A percentile compares a stretch with the other conserved stretches of the same genome.
Conservation (phyloP, 495 filamentous ascomycete genomes). For the Physcia stellaris region DNA sequence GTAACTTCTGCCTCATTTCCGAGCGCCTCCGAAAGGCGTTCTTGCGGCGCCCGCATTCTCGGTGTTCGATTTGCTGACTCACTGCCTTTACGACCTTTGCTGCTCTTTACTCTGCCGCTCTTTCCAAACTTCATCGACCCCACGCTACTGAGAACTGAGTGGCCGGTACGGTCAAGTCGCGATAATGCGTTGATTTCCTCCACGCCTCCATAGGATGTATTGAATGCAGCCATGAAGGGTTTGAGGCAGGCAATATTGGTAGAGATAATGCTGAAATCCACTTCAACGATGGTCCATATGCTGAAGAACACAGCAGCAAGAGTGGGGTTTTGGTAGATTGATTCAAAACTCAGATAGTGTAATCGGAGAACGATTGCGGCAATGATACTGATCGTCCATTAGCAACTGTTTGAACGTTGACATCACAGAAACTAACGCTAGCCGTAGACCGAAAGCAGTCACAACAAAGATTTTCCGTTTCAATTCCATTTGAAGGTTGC, state of each 20-base stretch:
- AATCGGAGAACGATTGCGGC: slow-evolving; percentile 15
- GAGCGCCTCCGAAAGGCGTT: too few species aligned
- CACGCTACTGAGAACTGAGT: not conserved
- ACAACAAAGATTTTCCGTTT: slow-evolving; percentile 23
- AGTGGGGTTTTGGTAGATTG: slow-evolving; percentile 23
- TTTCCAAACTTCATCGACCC: not conserved
- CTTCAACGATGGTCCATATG: slow-evolving; percentile 30
- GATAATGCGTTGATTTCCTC: slow-evolving; percentile 2
- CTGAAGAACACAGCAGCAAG: slow-evolving; percentile 23
- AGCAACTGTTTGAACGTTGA: not conserved
- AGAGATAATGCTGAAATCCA: slow-evolving; percentile 34
- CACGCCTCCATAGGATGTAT: slow-evolving; percentile 3
- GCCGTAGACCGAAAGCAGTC: slow-evolving; percentile 23
- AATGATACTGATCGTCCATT: slow-evolving; percentile 14
- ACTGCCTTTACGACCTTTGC: not conserved
- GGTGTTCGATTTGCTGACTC: not conserved
- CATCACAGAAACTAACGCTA: slow-evolving; percentile 16
- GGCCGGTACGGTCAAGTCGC: not conserved
- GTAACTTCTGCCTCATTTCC: slow-evolving; percentile 10
- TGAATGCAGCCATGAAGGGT: slow-evolving; percentile 28
- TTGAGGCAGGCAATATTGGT: slow-evolving; percentile 36
- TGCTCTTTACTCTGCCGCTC: not conserved
- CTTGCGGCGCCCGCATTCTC: not conserved
- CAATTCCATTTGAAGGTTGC: slow-evolving; percentile 21
- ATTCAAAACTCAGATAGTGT: slow-evolving; percentile 9